Evolutionary conservation across 805 yeast species (phyloP).

Genomic region (Nakazawaea ishiwadae): DNA sequence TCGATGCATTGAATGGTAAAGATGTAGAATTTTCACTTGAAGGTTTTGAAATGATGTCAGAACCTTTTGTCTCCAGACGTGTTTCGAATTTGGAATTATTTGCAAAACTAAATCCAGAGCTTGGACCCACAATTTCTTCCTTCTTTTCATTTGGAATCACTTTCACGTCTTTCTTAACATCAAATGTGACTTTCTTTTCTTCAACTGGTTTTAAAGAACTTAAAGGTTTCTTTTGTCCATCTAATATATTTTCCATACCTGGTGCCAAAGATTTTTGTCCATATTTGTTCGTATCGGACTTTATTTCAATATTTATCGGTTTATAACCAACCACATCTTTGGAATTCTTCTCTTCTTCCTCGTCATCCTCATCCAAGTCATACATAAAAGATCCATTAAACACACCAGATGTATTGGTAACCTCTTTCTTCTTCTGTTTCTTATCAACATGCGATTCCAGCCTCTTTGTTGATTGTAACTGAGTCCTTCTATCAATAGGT

Average conservation of each 20-base stretch:
- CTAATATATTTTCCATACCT: conserved; percentile 8
- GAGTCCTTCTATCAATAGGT: background rate
- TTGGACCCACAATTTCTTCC: conserved; percentile 1
- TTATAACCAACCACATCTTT: conserved; percentile 3
- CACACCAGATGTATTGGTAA: conserved; percentile 9
- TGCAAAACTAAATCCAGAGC: conserved; percentile 6
- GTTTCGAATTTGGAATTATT: background rate
- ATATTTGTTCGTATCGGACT: conserved; percentile 4
- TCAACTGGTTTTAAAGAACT: background rate
- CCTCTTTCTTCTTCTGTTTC: conserved; percentile 1
- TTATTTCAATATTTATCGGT: conserved; percentile 5
- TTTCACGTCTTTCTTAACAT: background rate
- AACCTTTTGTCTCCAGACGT: background rate
- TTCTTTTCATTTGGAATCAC: background rate
- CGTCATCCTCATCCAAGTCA: conserved; percentile 11
- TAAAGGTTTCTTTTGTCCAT: conserved; percentile 3
- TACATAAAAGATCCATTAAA: conserved; percentile 12
- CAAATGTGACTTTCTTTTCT: background rate
- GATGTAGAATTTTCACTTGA: background rate
- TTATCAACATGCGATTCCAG: conserved; percentile 4
- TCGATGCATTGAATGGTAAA: too few relatives aligned
- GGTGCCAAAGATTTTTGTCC: conserved; percentile 7
- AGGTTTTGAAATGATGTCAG: background rate
- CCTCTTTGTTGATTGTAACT: conserved; percentile 6
- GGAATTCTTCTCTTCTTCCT: background rate